These are phyloP conservation scores for Hirschfeldia incana DNA, from an alignment of 345 rosid species.

Conservation along the genomic window DNA sequence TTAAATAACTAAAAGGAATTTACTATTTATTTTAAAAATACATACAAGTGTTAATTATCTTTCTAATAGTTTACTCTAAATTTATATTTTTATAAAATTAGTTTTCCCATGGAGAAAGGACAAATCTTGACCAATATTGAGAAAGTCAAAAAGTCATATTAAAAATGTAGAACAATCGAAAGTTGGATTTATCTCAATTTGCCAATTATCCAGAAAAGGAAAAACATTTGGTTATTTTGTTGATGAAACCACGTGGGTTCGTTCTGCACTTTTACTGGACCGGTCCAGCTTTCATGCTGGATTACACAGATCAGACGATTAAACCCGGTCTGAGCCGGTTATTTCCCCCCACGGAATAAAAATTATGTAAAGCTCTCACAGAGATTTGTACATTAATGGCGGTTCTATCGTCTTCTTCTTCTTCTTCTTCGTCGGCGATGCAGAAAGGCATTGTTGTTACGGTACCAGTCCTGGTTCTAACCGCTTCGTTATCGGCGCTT, in stretches of 20 bases:
- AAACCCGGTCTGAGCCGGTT: conserved; percentile 19
- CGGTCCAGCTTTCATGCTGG: background rate
- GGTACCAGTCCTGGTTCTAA: conserved; percentile 60
- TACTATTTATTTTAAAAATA: no score
- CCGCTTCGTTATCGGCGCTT: conserved; percentile 53
- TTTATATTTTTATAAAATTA: no score
- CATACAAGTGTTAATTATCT: no score
- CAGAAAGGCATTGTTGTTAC: conserved; percentile 67
- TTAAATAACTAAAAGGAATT: no score
- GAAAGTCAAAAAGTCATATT: no score
- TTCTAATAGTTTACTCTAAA: no score
- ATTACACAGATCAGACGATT: background rate
- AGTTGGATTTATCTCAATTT: no score
- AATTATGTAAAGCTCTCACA: background rate
- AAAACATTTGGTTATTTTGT: no score
- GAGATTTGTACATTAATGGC: conserved; percentile 27
- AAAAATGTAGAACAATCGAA: no score
- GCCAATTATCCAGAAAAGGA: no score
- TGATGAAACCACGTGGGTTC: conserved; percentile 2
- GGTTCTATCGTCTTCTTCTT: conserved; percentile 14
- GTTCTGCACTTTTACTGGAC: background rate
- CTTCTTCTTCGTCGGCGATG: conserved; percentile 12
- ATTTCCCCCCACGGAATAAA: background rate
- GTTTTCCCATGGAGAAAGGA: no score
- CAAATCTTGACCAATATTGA: no score